Base-by-base conservation (phyloP, 495 filamentous ascomycete genomes). In the Penicillium roqueforti region DNA sequence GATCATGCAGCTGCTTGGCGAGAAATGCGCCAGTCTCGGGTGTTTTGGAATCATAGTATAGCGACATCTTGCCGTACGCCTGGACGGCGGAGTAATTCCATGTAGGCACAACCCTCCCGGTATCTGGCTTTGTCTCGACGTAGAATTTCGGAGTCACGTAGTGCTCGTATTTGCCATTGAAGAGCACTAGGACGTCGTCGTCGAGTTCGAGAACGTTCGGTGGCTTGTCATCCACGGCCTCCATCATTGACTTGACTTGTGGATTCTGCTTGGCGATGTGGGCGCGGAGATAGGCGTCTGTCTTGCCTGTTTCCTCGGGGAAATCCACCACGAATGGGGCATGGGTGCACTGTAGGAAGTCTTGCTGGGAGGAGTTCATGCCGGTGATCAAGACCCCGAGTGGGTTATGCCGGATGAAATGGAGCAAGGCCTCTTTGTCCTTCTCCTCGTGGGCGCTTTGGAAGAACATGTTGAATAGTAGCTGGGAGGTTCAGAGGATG, bases 141-240 rank as follows among this genome's bases (percentile, higher is more conserved):
- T 80, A 81, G 62, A 75, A 80, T 47, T 79, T 76, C 1, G 78
- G 77, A 6, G 77, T 81, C 39, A 81, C 71, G 56, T 81, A 81
- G 56, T 75, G 70, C n/a, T 79, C 64, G 1, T 63, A 57, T 3
- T 68, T 57, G 0, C 62, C 62, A 25, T 68, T 80, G 68, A 81
- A 81, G 19, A 81, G 62, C 7, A 82, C 60, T 34, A 76, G 7
- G 43, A 80, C 76, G 37, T 80, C 76, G 2, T 71, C 54, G 26
- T 69, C 55, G 1, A 80, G 52, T 9, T 45, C 45, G 13, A 38
- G 46, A n/a, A 53, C 50, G 19, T 37, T 32, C 8, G 39, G 38
- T 0, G 39, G 38, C 13, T 51, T 46, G 25, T 29, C 34, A 28
- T 37, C 31, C 2, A 62, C 20, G 0, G 58, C 43, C 45, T 76